Evolutionary conservation across 345 rosid genomes (phyloP), one percentile per base, ranked within the genome.

Genomic region (Eucalyptus tenuipes): DNA sequence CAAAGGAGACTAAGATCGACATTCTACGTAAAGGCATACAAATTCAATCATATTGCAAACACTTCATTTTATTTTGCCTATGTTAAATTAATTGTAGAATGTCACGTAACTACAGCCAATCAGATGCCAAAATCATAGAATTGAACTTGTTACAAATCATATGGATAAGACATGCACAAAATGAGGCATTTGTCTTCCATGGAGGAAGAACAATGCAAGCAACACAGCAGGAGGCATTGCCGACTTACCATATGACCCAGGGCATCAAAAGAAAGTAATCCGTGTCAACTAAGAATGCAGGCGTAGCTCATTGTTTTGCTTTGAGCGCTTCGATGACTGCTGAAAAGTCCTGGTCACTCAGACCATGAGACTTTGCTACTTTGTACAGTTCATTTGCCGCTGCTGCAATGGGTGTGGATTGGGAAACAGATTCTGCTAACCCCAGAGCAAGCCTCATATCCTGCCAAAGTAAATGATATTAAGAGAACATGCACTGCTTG

Each of bases 381-480:
- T 96, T 96, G 88, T 96, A 97, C 9, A 96, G 92, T 91, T 97
- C 99, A 88, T 96, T 96, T 18, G 98, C 95, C 22, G 99, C 99
- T 4, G 99, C 99, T 89, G 97, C 98, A 84, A 97, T 91, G 3
- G 99, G 99, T 24, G 96, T 97, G 45, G 97, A 94, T 88, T 96
- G 98, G 37, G 97, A 96, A 89, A 96, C 98, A 3, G 97, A 93
- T 92, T 97, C 99, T 9, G 99, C 99, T 91, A 97, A 94, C 86
- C 95, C 97, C 29, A 97, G 89, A 64, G 99, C 99, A 33, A 97
- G 97, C 91, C 99, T 94, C 92, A 95, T 88, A 91, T 97, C 99
- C 98, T 96, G 97, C 88, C 86, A 86, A 31, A 89, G 87, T 37
- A 86, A 80, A 79, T 29, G 18, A 25, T 49, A 33, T 16, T 75